Evolutionary conservation across 306 rosid genomes (phyloP), one percentile per base, ranked within the genome.

Genomic region (Prunus fruticosa): DNA sequence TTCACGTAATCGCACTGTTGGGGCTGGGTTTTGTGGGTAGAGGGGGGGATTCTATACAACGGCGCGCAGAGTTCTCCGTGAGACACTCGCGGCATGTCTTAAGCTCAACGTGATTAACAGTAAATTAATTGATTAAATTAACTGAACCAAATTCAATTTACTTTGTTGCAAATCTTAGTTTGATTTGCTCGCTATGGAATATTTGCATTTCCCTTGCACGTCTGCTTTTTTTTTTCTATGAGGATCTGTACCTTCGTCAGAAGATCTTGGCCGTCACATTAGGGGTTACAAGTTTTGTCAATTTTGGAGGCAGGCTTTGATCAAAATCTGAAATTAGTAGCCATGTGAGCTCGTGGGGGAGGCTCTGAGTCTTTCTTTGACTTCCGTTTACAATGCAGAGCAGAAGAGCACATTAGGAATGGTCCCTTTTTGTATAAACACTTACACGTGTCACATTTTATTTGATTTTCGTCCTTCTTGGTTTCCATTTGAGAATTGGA

Each of bases 21-120:
- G 43, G 43, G 43, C 43, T 38, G 8, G 8, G 43, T 46, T 11
- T n/a, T 28, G n/a, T 25, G 67, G 73, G 74, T 53, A 58, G 11
- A 58, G 11, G 43, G 47, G 25, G 47, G 69, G 69, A 73, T 82
- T 64, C 16, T 0, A 22, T 74, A 80, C 87, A 74, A 54, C 78
- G 78, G 78, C 86, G 82, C 86, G 84, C 86, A 79, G 52, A 58
- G 74, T 49, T 64, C 88, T 76, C 87, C 80, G 71, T 23, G 74
- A 79, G 78, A 81, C 86, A 81, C 66, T 67, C 76, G 34, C 28
- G 23, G 66, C 84, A 72, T 83, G 88, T 79, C 77, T 81, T 63
- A 23, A 65, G 53, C 73, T 58, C 45, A 53, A 76, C 82, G 72
- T 70, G 84, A 46, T 27, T 22, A 61, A 56, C 22, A 60, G 56